Base-by-base conservation (phyloP, 208 protist genomes). In the Leishmania tropica region DNA sequence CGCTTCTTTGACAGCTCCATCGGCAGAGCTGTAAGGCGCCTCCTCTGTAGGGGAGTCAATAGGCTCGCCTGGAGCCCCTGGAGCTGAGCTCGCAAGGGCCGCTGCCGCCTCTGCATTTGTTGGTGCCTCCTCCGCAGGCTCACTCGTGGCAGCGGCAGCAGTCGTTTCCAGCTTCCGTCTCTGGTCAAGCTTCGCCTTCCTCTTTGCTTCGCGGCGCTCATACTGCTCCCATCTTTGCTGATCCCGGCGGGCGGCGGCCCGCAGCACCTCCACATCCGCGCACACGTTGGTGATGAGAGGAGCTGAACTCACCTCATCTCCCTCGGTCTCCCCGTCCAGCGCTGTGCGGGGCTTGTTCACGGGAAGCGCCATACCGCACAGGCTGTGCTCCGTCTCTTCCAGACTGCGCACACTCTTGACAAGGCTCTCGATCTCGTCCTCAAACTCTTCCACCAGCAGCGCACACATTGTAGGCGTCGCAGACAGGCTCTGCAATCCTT, bases 391-490 rank as follows among this genome's bases (percentile, higher is more conserved):
- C 75, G 93, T 64, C 48, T 96, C 89, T 7, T 51, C 73, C 47
- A 91, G 56, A 13, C 75, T 78, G 48, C 78, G 76, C 40, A 89
- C 88, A 47, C 87, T 37, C 48, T 89, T 85, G 56, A 96, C 88
- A n/a, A 96, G 76, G 21, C 76, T 70, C 60, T 86, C 81, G 37
- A 96, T 80, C 42, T 88, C 90, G 1, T 96, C 93, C 75, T 96
- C 93, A 35, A 86, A 83, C 45, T 95, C 88, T n/a, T 87, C 83
- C 84, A 95, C 84, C 35, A 95, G 75, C 37, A 83, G 78, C 37
- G 81, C 84, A 54, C 93, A 96, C 70, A 95, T 85, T 31, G 65
- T 64, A n/a, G 70, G 81, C 2, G 88, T 82, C 1, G 87, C 92
- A 24, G 62, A 56, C 1, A 76, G 56, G 45, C 62, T 64, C 47